Evolutionary conservation across 441 rosid genomes (phyloP).

Genomic region (Rhodomyrtus psidioides): DNA sequence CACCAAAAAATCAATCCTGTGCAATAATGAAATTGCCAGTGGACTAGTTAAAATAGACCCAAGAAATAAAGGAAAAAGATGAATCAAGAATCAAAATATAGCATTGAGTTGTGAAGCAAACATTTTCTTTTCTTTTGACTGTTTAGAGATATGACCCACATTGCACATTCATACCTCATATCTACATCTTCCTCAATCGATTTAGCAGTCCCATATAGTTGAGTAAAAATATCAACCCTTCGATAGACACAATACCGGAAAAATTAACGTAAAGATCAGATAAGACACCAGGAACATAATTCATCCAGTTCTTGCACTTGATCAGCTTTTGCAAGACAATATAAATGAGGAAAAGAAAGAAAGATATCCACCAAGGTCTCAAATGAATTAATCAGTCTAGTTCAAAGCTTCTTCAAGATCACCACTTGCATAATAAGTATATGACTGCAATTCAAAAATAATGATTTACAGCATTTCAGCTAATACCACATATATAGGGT

Average conservation of each 20-base stretch:
- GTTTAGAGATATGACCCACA: too few relatives aligned
- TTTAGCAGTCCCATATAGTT: background rate
- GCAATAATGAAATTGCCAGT: background rate
- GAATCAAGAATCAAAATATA: background rate
- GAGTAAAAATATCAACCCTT: background rate
- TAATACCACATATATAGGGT: background rate
- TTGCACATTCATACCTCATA: background rate
- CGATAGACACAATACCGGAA: background rate
- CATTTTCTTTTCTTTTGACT: too few relatives aligned
- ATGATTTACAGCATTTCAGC: background rate
- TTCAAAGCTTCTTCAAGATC: background rate
- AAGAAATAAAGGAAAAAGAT: background rate
- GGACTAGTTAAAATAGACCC: background rate
- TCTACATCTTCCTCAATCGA: background rate
- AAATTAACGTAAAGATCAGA: background rate
- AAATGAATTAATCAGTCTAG: background rate
- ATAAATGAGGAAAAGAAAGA: background rate
- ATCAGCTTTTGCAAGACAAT: background rate
- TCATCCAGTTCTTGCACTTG: background rate
- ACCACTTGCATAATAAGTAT: background rate
- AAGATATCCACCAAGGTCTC: background rate
- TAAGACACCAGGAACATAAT: background rate
- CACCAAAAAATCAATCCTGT: conserved; percentile 32
- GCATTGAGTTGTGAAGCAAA: too few relatives aligned
- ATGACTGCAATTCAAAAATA: background rate